A percentile compares a stretch with the other conserved stretches of the same genome.
phyloP scores from a whole-genome alignment of 495 filamentous ascomycete genomes.

The Xylona heveae region DNA sequence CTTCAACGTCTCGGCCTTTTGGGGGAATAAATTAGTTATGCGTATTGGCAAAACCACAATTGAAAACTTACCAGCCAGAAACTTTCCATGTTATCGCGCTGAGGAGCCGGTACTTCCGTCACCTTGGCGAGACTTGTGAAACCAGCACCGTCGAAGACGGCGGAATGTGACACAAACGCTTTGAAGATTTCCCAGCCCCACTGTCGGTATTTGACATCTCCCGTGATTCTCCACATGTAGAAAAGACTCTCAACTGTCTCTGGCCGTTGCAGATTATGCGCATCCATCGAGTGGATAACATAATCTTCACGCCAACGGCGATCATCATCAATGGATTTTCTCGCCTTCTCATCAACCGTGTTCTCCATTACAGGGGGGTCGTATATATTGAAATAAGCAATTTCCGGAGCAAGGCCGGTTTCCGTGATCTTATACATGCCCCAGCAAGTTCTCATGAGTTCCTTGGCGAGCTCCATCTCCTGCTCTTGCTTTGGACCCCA shows the following conservation, averaged over 20 bases:
- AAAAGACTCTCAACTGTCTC: slow-evolving; percentile 90
- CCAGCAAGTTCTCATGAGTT: slow-evolving; percentile 95
- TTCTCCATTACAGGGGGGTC: slow-evolving; percentile 34
- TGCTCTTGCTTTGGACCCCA: slow-evolving; percentile 70
- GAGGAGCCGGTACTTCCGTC: slow-evolving; percentile 36
- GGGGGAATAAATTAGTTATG: background rate
- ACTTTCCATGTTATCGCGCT: slow-evolving; percentile 76
- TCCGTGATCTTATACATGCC: slow-evolving; percentile 78
- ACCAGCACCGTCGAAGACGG: slow-evolving; percentile 42
- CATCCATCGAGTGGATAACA: slow-evolving; percentile 49
- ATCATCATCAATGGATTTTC: too few relatives aligned
- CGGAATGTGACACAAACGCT: slow-evolving; percentile 65
- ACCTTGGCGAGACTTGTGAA: slow-evolving; percentile 72
- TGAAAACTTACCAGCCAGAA: slow-evolving; percentile 60
- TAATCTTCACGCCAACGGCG: slow-evolving; percentile 54
- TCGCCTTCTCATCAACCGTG: slow-evolving; percentile 24
- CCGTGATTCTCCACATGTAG: slow-evolving; percentile 98
- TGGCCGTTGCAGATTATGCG: slow-evolving; percentile 86
- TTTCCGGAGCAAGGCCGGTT: slow-evolving; percentile 82
- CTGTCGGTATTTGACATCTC: slow-evolving; percentile 70
- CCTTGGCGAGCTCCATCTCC: slow-evolving; percentile 65
- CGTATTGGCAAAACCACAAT: background rate
- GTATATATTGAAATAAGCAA: slow-evolving; percentile 65
- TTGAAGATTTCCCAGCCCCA: slow-evolving; percentile 99
- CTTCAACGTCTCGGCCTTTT: slow-evolving; percentile 95